Percentiles rank a stretch among this genome's conserved stretches.
Conservation (phyloP, 768 basidiomycete species). For the Tricholoma sp. region DNA sequence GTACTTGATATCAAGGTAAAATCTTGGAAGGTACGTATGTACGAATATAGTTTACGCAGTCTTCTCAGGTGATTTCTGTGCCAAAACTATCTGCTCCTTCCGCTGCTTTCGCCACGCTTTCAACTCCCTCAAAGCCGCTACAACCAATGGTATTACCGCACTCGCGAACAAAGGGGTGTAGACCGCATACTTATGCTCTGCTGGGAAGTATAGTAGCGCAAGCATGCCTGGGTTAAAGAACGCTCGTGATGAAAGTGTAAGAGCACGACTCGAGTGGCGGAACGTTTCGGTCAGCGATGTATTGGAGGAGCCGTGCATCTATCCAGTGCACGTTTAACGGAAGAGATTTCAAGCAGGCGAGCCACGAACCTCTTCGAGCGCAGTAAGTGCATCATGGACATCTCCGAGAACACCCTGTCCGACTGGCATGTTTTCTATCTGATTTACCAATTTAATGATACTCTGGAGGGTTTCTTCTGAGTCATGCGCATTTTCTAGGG, state of each 20-base stretch:
- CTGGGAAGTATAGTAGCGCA: constrained; percentile 92
- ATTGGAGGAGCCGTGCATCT: constrained; percentile 36
- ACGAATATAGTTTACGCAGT: too few species aligned
- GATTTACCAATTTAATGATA: constrained; percentile 77
- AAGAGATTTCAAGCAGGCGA: neutral
- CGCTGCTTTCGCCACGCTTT: constrained; percentile 49
- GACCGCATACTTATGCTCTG: constrained; percentile 96
- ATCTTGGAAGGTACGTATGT: too few species aligned
- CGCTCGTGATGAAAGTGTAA: constrained; percentile 69
- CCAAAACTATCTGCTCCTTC: constrained; percentile 4
- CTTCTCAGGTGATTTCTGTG: neutral
- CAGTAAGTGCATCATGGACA: constrained; percentile 62
- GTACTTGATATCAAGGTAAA: too few species aligned
- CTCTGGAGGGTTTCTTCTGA: constrained; percentile 74
- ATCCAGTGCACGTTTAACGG: neutral
- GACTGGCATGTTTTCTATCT: constrained; percentile 92
- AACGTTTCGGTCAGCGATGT: constrained; percentile 44
- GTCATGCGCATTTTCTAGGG: constrained; percentile 60
- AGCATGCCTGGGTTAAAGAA: constrained; percentile 98
- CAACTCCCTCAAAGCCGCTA: constrained; percentile 71
- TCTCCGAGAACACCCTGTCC: constrained; percentile 69
- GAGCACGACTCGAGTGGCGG: constrained; percentile 54
- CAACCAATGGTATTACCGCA: constrained; percentile 75
- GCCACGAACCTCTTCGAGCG: constrained; percentile 63
- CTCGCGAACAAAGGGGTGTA: constrained; percentile 95